These are phyloP conservation scores for Lipomyces orientalis DNA, from an alignment of 805 yeast genomes.

Conservation along the genomic window DNA sequence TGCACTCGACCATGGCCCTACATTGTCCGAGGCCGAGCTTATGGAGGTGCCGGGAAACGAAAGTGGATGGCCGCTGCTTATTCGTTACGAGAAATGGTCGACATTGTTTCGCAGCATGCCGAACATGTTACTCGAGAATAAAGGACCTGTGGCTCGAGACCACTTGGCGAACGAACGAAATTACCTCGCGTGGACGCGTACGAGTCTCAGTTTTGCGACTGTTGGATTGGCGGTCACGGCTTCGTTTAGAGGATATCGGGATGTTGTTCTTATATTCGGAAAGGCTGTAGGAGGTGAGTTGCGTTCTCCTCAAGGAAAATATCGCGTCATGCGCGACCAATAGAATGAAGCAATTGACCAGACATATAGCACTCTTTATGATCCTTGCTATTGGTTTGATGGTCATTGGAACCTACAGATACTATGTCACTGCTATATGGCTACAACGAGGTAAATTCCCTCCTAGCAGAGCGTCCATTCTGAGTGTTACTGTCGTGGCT, in stretches of 20 bases:
- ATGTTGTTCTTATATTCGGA: slow-evolving; percentile 26
- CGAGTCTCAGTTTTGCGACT: slow-evolving; percentile 60
- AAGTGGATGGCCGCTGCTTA: slow-evolving; percentile 32
- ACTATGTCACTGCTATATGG: slow-evolving; percentile 34
- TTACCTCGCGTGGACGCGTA: slow-evolving; percentile 65
- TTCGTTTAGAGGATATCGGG: slow-evolving; percentile 51
- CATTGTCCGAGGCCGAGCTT: slow-evolving; percentile 22
- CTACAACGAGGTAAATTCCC: slow-evolving; percentile 34
- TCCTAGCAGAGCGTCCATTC: slow-evolving; percentile 31
- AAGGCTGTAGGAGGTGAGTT: slow-evolving; percentile 29
- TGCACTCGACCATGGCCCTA: slow-evolving; percentile 1
- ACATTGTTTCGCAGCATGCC: slow-evolving; percentile 28
- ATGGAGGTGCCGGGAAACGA: slow-evolving; percentile 25
- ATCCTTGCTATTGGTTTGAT: slow-evolving; percentile 25
- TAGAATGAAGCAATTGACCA: not conserved
- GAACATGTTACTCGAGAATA: slow-evolving; percentile 36
- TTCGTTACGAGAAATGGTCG: slow-evolving; percentile 25
- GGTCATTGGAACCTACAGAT: slow-evolving; percentile 30
- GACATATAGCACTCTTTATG: slow-evolving; percentile 21
- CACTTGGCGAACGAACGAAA: slow-evolving; percentile 66
- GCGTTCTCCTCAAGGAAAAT: not conserved
- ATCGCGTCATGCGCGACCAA: not conserved
- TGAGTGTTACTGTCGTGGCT: slow-evolving; percentile 22
- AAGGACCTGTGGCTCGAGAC: slow-evolving; percentile 39
- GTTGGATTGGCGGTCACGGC: slow-evolving; percentile 65